phyloP scores from a whole-genome alignment of 306 rosid genomes.

The peach (Prunus persica) region DNA sequence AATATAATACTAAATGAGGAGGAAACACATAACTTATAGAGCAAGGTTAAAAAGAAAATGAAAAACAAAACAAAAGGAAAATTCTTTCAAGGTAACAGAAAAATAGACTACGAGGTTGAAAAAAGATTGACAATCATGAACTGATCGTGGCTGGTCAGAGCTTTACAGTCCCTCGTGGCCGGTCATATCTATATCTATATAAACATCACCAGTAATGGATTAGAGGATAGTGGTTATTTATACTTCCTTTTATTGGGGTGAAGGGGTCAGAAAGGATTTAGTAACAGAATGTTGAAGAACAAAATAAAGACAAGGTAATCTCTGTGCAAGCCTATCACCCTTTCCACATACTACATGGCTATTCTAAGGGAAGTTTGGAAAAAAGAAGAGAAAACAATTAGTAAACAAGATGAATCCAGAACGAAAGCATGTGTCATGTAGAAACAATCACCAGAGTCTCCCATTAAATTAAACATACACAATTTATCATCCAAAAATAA shows the following conservation, averaged over 20 bases:
- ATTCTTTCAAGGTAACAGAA: constrained; percentile 1
- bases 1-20: constrained; percentile 15
- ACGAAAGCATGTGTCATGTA: neutral
- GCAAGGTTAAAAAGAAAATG: neutral
- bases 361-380: too few species aligned
- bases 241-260: too few species aligned
- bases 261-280: too few species aligned
- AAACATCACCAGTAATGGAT: too few species aligned
- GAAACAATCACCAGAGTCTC: neutral
- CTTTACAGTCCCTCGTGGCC: too few species aligned
- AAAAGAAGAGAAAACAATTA: too few species aligned
- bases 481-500: neutral
- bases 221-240: neutral
- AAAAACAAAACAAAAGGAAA: neutral
- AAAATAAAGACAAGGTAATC: neutral
- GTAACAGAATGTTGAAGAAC: neutral
- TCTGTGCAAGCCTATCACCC: too few species aligned
- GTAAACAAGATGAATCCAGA: too few species aligned
- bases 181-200: too few species aligned
- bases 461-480: neutral
- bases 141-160: neutral
- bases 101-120: constrained; percentile 9
- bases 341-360: too few species aligned
- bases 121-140: neutral
- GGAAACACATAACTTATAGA: neutral